Evolutionary conservation across 2,329 filamentous ascomycete species (phyloP).

Genomic region (Colletotrichum tamarilloi): DNA sequence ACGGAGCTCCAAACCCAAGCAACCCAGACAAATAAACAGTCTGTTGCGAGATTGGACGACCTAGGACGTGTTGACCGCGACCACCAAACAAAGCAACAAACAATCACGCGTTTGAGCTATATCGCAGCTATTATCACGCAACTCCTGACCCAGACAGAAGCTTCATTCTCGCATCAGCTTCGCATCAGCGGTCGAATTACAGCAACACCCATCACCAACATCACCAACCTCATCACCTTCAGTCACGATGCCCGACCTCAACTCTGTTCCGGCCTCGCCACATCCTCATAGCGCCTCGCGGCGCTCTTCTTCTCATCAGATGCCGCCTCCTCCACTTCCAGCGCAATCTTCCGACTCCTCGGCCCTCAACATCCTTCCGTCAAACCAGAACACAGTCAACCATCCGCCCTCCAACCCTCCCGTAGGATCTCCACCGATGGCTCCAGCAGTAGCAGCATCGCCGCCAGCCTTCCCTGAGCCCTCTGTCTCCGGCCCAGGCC

Average conservation of each 20-base stretch:
- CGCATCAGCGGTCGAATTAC: background rate
- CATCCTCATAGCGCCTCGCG: constrained; percentile 55
- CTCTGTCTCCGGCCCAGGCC: constrained; percentile 71
- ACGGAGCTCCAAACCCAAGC: constrained; percentile 27
- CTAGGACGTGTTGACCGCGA: constrained; percentile 8
- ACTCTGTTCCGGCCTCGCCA: constrained; percentile 64
- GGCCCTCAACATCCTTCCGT: constrained; percentile 67
- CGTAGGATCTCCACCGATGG: constrained; percentile 47
- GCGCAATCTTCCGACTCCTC: constrained; percentile 40
- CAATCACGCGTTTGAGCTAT: constrained; percentile 16
- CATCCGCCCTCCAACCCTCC: constrained; percentile 46
- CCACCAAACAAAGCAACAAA: constrained; percentile 10
- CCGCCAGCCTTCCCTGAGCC: constrained; percentile 37
- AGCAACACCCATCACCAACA: background rate
- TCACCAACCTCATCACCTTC: constrained; percentile 2
- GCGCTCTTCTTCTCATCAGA: constrained; percentile 57
- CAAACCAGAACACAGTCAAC: constrained; percentile 63
- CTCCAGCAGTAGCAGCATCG: constrained; percentile 39
- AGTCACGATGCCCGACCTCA: constrained; percentile 63
- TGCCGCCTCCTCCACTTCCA: constrained; percentile 51
- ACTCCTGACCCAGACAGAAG: background rate
- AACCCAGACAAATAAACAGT: constrained; percentile 20
- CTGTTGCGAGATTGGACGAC: constrained; percentile 15
- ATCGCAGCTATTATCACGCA: background rate
- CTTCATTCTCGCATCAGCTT: background rate